These are phyloP conservation scores for Ustilago lituana DNA, from an alignment of 1,284 basidiomycete genomes.

Conservation along the genomic window DNA sequence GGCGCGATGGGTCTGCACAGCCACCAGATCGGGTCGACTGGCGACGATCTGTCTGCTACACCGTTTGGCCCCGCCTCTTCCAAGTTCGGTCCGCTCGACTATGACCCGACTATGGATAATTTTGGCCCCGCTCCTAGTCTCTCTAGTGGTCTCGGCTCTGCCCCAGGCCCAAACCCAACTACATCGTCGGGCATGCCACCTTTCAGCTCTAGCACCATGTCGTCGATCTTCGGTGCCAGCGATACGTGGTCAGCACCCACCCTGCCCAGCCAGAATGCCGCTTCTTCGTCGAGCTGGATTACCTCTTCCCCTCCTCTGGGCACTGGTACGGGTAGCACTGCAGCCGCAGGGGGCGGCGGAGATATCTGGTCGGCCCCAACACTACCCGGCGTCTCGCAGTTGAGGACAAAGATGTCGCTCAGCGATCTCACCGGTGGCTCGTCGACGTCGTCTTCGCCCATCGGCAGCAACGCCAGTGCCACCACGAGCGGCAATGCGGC, in stretches of 20 bases:
- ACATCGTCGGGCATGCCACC: slow-evolving; percentile 10
- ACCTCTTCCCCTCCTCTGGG: slow-evolving; percentile 43
- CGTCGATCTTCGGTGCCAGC: slow-evolving; percentile 32
- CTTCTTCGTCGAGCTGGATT: slow-evolving; percentile 24
- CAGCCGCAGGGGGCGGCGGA: not conserved
- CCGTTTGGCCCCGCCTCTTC: slow-evolving; percentile 14
- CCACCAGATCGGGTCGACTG: slow-evolving; percentile 1
- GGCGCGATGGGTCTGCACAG: slow-evolving; percentile 13
- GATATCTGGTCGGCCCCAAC: slow-evolving; percentile 46
- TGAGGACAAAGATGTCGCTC: slow-evolving; percentile 23
- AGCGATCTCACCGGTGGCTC: slow-evolving; percentile 15
- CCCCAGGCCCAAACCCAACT: slow-evolving; percentile 1
- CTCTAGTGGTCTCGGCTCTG: slow-evolving; percentile 3
- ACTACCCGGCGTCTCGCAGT: slow-evolving; percentile 20
- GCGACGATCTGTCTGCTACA: slow-evolving; percentile 13
- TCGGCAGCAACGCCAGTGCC: not conserved
- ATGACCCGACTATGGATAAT: slow-evolving; percentile 32
- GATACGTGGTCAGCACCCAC: slow-evolving; percentile 35
- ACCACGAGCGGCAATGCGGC: not conserved
- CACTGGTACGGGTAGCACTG: not conserved
- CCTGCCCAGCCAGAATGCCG: too few relatives aligned
- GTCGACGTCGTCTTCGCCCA: slow-evolving; percentile 2
- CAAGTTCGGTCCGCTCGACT: slow-evolving; percentile 46
- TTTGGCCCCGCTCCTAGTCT: slow-evolving; percentile 38
- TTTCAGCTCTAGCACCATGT: slow-evolving; percentile 28